phyloP scores from a whole-genome alignment of 257 asterid genomes.

The Fraxinus americana region DNA sequence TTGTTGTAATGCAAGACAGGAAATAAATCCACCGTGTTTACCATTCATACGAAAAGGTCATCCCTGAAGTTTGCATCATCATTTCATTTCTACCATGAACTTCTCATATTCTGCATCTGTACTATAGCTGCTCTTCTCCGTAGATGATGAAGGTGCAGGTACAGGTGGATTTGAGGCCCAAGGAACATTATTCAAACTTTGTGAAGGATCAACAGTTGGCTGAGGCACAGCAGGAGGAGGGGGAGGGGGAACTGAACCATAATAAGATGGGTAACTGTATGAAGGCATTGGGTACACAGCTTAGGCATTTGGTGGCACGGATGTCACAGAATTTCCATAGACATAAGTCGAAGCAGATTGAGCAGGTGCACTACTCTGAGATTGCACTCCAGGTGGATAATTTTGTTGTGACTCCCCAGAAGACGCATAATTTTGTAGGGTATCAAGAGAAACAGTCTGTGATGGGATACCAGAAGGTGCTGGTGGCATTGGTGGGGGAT shows the following conservation, averaged over 20 bases:
- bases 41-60: conserved; percentile 30
- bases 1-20: not conserved
- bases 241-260: conserved; percentile 71
- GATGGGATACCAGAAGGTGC: conserved; percentile 55
- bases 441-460: conserved; percentile 51
- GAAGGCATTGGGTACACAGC: conserved; percentile 56
- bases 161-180: conserved; percentile 76
- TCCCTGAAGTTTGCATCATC: conserved; percentile 13
- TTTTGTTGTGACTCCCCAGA: conserved; percentile 70
- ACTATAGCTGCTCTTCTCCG: conserved; percentile 55
- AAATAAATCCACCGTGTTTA: conserved; percentile 16
- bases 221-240: conserved; percentile 42
- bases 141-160: conserved; percentile 62
- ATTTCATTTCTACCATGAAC: conserved; percentile 95
- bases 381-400: conserved; percentile 79
- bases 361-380: conserved; percentile 57
- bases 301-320: conserved; percentile 63
- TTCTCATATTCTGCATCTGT: conserved; percentile 84
- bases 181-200: conserved; percentile 63
- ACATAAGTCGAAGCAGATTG: conserved; percentile 59
- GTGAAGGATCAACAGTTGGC: conserved; percentile 54
- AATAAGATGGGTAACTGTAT: conserved; percentile 67
- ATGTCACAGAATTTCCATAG: conserved; percentile 50
- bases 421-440: conserved; percentile 57
- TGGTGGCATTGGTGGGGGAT: conserved; percentile 67